These are phyloP conservation scores for Exserohilum rostratum DNA, from an alignment of 2,329 filamentous ascomycete species.

Conservation along the genomic window DNA sequence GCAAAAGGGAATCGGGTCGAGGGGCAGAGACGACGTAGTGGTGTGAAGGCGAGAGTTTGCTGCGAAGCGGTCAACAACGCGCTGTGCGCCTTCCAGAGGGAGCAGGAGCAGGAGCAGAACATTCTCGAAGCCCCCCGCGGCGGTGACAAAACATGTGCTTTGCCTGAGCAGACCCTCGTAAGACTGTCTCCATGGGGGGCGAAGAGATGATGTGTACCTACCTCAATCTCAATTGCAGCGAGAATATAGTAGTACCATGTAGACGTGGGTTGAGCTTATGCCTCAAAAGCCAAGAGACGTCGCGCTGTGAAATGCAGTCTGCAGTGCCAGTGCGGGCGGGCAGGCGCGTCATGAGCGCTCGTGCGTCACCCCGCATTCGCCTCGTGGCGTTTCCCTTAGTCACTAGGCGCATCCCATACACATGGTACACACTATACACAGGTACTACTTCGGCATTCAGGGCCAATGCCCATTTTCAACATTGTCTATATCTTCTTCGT, in stretches of 20 bases:
- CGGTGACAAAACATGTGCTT: constrained; percentile 1
- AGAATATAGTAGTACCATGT: neutral
- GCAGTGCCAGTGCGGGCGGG: neutral
- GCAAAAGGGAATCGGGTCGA: neutral
- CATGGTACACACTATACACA: neutral
- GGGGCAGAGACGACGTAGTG: neutral
- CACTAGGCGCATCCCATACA: neutral
- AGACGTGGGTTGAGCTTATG: neutral
- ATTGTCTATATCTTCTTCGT: neutral
- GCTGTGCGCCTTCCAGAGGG: neutral
- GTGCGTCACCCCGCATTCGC: constrained; percentile 17
- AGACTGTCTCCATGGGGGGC: neutral
- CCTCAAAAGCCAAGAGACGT: neutral
- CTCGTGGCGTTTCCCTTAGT: neutral
- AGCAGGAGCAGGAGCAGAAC: neutral
- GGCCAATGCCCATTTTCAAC: too few relatives aligned
- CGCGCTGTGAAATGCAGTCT: constrained; percentile 11
- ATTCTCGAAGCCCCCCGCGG: constrained; percentile 25
- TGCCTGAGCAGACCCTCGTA: neutral
- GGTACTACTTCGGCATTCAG: neutral
- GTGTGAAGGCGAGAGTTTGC: neutral
- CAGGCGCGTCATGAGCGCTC: constrained; percentile 16
- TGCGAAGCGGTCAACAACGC: neutral
- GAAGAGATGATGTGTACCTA: neutral
- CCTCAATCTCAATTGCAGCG: neutral